Conservation (phyloP, 2,329 filamentous ascomycete species). For the Cercospora citrullina region DNA sequence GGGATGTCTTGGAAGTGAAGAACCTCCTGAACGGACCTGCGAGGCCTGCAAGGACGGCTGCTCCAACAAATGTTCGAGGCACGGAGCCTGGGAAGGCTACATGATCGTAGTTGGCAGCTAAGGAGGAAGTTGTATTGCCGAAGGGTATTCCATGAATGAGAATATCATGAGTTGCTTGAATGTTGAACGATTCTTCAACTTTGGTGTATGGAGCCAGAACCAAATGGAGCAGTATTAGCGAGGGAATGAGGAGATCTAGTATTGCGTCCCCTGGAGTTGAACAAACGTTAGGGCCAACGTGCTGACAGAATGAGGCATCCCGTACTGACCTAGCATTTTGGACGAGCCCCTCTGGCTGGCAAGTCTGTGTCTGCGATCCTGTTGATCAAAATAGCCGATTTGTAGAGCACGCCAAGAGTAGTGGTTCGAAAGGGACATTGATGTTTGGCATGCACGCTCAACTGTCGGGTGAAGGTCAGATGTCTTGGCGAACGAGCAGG, state of each 20-base stretch:
- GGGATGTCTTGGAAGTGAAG: slow-evolving; percentile 57
- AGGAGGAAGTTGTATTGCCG: slow-evolving; percentile 31
- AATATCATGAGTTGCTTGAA: slow-evolving; percentile 91
- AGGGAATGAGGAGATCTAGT: slow-evolving; percentile 60
- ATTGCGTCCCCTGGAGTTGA: slow-evolving; percentile 47
- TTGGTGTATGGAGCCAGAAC: slow-evolving; percentile 81
- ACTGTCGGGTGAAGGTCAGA: not conserved
- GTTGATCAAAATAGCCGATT: slow-evolving; percentile 19
- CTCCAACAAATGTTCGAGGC: slow-evolving; percentile 84
- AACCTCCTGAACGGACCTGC: slow-evolving; percentile 65
- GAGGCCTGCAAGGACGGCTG: slow-evolving; percentile 72
- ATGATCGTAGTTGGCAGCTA: slow-evolving; percentile 75
- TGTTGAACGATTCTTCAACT: slow-evolving; percentile 97
- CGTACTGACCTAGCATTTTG: slow-evolving; percentile 9
- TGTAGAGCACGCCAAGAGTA: slow-evolving; percentile 29
- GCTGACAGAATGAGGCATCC: not conserved
- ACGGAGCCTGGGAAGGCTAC: slow-evolving; percentile 87
- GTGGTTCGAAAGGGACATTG: slow-evolving; percentile 27
- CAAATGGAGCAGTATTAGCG: slow-evolving; percentile 41
- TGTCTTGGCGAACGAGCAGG: slow-evolving; percentile 5
- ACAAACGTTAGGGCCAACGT: not conserved
- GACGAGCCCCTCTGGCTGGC: not conserved
- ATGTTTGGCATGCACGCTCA: not conserved
- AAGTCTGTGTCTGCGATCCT: not conserved
- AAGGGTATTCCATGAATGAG: slow-evolving; percentile 73